Evolutionary conservation across 2,329 filamentous ascomycete genomes (phyloP).

Genomic region (Colletotrichum sp.): DNA sequence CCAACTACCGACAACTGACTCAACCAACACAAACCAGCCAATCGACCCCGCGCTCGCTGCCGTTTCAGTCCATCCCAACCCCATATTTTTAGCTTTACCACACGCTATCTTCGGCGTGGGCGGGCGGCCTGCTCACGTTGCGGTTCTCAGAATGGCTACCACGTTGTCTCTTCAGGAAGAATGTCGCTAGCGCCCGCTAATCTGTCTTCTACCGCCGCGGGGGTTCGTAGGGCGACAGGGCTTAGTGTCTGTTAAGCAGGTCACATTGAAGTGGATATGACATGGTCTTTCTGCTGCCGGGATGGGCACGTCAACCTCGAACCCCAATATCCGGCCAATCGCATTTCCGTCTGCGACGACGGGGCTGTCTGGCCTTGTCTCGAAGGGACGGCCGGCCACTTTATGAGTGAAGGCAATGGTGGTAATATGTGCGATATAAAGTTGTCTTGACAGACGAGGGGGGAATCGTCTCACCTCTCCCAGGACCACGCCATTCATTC

Average conservation of each 20-base stretch:
- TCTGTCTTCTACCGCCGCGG: not conserved
- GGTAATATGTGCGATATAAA: not conserved
- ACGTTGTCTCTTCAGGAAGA: not conserved
- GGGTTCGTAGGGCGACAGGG: not conserved
- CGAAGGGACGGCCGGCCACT: not conserved
- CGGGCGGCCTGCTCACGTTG: not conserved
- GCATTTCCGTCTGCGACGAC: not conserved
- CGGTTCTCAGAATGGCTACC: not conserved
- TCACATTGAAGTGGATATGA: constrained; percentile 1
- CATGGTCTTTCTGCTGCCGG: not conserved
- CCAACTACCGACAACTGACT: not conserved
- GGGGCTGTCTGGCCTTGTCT: not conserved
- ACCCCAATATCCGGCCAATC: not conserved
- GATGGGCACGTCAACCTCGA: not conserved
- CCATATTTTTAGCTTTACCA: constrained; percentile 14
- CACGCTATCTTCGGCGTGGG: not conserved
- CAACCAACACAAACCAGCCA: not conserved
- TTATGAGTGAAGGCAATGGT: not conserved
- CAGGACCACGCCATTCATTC: not conserved
- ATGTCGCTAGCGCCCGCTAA: not conserved
- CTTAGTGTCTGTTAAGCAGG: not conserved
- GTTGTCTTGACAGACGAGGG: not conserved
- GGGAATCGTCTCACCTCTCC: not conserved
- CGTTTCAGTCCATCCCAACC: not conserved
- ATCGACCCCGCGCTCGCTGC: not conserved